Evolutionary conservation across 1,139 yeast species (phyloP), one percentile per base, ranked within the genome.

Genomic region (Sugiyamaella japonica): DNA sequence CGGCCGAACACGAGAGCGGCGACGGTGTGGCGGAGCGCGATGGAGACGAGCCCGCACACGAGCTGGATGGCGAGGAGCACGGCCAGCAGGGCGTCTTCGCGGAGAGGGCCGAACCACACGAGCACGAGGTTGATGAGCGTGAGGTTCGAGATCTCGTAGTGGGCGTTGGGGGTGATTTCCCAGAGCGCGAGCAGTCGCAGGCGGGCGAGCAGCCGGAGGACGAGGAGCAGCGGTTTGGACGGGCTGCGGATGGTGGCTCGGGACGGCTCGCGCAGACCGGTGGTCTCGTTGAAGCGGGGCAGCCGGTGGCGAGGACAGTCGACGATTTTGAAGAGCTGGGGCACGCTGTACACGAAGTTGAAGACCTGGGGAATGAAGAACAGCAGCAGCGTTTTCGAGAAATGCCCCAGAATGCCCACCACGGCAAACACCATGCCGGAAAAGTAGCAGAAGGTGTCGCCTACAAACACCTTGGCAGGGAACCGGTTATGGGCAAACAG

Each of bases 371-470:
- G 98, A 37, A 89, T 74, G 68, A 93, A 86, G 68, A 93, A 86
- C 38, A 91, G 73, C 70, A 93, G 75, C 63, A 93, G 76, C 0
- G 99, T 93, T 72, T 93, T 93, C 48, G 97, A 89, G 69, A 91
- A 95, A 73, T 93, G 99, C 1, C 98, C 98, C 57, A 89, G 79
- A 43, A 93, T 95, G 2, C 98, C 98, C 28, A 89, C 96, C 38
- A 91, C 95, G 0, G 98, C 99, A 72, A 93, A 91, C 0, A 93
- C 96, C 99, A 93, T 93, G 2, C 99, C 99, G 32, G 97, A 89
- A 70, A 93, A 90, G 72, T 95, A 93, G 72, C 99, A 93, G 74
- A 87, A 95, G 0, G 99, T 93, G 68, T 93, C 99, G 23, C 99
- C 99, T 3, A 95, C 99, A 74, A 93, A 93, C 1, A 89, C 98